These are phyloP conservation scores for Fusarium tanahbumbuense DNA, from an alignment of 2,329 filamentous ascomycete genomes.

Conservation along the genomic window DNA sequence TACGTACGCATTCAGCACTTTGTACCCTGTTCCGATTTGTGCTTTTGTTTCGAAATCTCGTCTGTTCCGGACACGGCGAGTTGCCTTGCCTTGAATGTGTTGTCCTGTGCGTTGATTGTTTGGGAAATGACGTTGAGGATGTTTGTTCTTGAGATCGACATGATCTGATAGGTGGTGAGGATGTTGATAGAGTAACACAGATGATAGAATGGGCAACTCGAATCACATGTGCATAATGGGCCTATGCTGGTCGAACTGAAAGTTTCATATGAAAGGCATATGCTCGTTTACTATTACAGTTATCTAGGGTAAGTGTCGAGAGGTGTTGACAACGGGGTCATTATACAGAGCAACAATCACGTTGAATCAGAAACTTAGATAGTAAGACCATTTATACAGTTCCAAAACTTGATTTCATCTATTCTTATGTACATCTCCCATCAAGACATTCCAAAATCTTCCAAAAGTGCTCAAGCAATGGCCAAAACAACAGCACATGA, in stretches of 20 bases:
- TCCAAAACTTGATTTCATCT: conserved; percentile 15
- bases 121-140: conserved; percentile 9
- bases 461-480: conserved; percentile 21
- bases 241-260: neutral
- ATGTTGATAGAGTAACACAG: neutral
- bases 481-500: conserved; percentile 10
- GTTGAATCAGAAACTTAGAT: conserved; percentile 4
- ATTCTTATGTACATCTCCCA: conserved; percentile 17
- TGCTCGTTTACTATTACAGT: neutral
- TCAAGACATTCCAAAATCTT: conserved; percentile 12
- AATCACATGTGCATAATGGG: neutral
- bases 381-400: conserved; percentile 18
- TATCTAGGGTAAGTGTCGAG: neutral
- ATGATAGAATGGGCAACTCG: neutral
- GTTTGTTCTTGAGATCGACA: conserved; percentile 9
- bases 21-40: conserved; percentile 8
- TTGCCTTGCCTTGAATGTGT: neutral
- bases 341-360: neutral
- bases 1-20: conserved; percentile 13
- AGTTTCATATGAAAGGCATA: neutral
- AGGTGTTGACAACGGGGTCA: neutral
- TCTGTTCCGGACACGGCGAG: conserved; percentile 7
- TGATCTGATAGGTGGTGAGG: neutral
- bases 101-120: conserved; percentile 6
- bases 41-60: conserved; percentile 5